phyloP scores from a whole-genome alignment of 2,329 filamentous ascomycete species.

The Diaporthe nobilis region DNA sequence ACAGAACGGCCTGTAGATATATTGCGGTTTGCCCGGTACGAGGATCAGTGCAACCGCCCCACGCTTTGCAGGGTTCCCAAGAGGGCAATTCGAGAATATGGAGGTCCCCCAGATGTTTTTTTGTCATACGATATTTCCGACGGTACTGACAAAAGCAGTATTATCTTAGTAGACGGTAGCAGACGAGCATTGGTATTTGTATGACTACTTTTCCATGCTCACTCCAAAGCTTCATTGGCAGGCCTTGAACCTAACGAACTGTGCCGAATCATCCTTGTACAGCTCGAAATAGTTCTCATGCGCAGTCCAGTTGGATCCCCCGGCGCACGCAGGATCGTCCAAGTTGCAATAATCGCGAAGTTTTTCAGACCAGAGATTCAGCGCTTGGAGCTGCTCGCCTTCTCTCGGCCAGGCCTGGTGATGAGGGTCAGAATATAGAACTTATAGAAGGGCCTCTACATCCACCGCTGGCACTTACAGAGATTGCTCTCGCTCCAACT shows the following conservation, averaged over 20 bases:
- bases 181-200: neutral
- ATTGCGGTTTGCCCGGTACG: neutral
- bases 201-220: neutral
- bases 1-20: no score
- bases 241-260: constrained; percentile 18
- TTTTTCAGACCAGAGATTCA: constrained; percentile 47
- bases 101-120: neutral
- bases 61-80: neutral
- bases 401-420: constrained; percentile 49
- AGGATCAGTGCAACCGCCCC: neutral
- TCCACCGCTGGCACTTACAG: constrained; percentile 5
- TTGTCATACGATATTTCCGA: neutral
- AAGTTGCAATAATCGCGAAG: constrained; percentile 54
- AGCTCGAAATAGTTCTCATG: constrained; percentile 26
- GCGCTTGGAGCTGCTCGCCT: constrained; percentile 47
- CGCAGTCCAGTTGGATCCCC: constrained; percentile 3
- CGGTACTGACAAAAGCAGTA: neutral
- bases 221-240: neutral
- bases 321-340: constrained; percentile 57
- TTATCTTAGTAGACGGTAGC: no score
- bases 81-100: neutral
- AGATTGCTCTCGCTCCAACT: constrained; percentile 25
- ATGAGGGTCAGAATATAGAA: neutral
- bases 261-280: constrained; percentile 20
- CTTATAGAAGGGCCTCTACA: no score